Base-by-base conservation (phyloP, 331 rosid species). In the Quercus phellos region DNA sequence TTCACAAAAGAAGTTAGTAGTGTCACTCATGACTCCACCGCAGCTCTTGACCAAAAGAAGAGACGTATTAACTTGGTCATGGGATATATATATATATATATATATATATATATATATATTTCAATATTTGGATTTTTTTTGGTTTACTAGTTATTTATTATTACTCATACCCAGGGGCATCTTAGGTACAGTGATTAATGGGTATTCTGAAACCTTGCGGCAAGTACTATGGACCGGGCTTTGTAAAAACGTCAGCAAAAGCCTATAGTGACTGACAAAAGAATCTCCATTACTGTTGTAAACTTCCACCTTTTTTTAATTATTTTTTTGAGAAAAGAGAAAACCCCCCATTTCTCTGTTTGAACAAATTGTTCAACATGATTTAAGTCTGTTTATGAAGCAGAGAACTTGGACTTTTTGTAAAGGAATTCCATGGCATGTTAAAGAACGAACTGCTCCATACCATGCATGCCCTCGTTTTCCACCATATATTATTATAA, bases 401-500 rank as follows among this genome's bases (percentile, higher is more conserved):
- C 93, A 86, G 74, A 84, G 86, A 82, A 85, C 84, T 82, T 86
- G 87, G 89, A 84, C 91, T 81, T 82, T 75, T 80, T 79, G 75
- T 42, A 76, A 80, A 78, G 76, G 43, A 84, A 74, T 79, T 79
- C 66, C 79, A 74, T 80, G 76, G 75, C 78, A 35, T 77, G 74
- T 74, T 77, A 32, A 79, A 77, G 91, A 84, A 90, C 88, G 84
- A 84, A 85, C 74, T 29, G 76, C 86, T 81, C 97, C 97, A 93
- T 88, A 50, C 89, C 85, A 18, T 16, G 63, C 66, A 19, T 16
- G 58, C 60, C 53, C 71, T 42, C 38, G 32, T 51, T 27, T 64
- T 72, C 11, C 75, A 74, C 73, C 34, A 27, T 58, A 59, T 73
- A 30, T 9, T 30, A 51, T 77, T 53, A 64, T 66, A 32, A 78